These are phyloP conservation scores for Andrographis paniculata DNA, from an alignment of 305 asterid genomes.

Conservation along the genomic window DNA sequence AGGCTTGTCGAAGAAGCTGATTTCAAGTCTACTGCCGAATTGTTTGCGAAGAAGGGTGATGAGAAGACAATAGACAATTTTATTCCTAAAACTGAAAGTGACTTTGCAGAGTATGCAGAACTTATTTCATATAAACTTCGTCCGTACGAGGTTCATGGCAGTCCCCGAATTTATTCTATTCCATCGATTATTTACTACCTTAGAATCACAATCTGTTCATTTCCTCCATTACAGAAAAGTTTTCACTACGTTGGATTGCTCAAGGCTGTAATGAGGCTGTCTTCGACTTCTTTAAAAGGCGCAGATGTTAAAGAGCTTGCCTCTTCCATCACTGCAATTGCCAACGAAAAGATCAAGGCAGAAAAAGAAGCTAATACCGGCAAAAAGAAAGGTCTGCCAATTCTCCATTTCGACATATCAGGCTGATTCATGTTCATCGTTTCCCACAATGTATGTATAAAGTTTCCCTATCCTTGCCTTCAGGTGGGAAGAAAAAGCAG, in stretches of 20 bases:
- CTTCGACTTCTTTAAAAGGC: slow-evolving; percentile 58
- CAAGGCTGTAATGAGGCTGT: slow-evolving; percentile 76
- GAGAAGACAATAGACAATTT: slow-evolving; percentile 67
- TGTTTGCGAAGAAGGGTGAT: slow-evolving; percentile 63
- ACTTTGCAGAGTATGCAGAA: slow-evolving; percentile 77
- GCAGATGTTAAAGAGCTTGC: slow-evolving; percentile 84
- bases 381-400: slow-evolving; percentile 60
- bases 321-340: slow-evolving; percentile 89
- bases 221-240: slow-evolving; percentile 24
- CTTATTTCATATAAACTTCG: slow-evolving; percentile 68
- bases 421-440: not conserved
- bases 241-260: slow-evolving; percentile 77
- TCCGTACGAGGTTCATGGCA: slow-evolving; percentile 58
- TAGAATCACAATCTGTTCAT: too few relatives aligned
- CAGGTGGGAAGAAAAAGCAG: slow-evolving; percentile 86
- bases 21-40: slow-evolving; percentile 67
- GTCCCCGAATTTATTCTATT: slow-evolving; percentile 4
- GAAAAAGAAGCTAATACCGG: slow-evolving; percentile 90
- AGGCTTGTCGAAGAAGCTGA: slow-evolving; percentile 99
- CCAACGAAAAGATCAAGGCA: slow-evolving; percentile 88
- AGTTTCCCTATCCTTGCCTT: slow-evolving; percentile 5
- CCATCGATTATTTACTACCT: not conserved
- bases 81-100: slow-evolving; percentile 75
- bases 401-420: slow-evolving; percentile 2
- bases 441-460: too few relatives aligned